These are phyloP conservation scores for Colletotrichum brevisporum DNA, from an alignment of 2,329 filamentous ascomycete species.

Conservation along the genomic window DNA sequence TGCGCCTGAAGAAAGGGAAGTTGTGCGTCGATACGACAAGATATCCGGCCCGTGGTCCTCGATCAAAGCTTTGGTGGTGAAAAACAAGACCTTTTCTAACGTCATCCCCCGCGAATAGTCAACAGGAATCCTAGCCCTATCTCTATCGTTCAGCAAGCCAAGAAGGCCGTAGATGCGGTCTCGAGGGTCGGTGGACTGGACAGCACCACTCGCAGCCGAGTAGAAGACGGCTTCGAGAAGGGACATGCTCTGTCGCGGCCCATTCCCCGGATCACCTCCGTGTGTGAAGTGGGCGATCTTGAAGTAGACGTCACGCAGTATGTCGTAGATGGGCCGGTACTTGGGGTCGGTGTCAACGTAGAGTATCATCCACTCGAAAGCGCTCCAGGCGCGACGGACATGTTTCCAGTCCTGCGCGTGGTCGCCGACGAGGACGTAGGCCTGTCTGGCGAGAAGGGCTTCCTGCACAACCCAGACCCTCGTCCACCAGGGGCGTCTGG, in stretches of 20 bases:
- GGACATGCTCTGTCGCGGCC: neutral
- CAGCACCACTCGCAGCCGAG: conserved; percentile 1
- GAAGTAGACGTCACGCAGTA: conserved; percentile 10
- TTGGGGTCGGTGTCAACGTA: conserved; percentile 18
- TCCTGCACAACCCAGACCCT: conserved; percentile 24
- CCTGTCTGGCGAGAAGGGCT: conserved; percentile 10
- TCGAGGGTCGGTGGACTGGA: conserved; percentile 17
- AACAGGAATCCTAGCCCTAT: conserved; percentile 11
- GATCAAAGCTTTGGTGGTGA: conserved; percentile 2
- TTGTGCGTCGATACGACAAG: conserved; percentile 1
- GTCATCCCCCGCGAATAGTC: conserved; percentile 18
- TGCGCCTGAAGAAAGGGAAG: neutral
- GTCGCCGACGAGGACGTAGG: neutral
- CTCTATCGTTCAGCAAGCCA: conserved; percentile 10
- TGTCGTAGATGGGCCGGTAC: conserved; percentile 1
- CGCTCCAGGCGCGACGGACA: conserved; percentile 2
- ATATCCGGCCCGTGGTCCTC: conserved; percentile 19
- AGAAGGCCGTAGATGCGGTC: conserved; percentile 21
- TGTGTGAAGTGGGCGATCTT: conserved; percentile 7
- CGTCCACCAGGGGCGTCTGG: conserved; percentile 12
- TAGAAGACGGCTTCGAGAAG: neutral
- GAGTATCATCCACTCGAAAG: conserved; percentile 21
- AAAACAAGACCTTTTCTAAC: conserved; percentile 13
- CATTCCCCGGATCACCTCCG: neutral
- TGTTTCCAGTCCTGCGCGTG: conserved; percentile 9